These are phyloP conservation scores for Exserohilum turcica DNA, from an alignment of 2,329 filamentous ascomycete genomes.

Conservation along the genomic window DNA sequence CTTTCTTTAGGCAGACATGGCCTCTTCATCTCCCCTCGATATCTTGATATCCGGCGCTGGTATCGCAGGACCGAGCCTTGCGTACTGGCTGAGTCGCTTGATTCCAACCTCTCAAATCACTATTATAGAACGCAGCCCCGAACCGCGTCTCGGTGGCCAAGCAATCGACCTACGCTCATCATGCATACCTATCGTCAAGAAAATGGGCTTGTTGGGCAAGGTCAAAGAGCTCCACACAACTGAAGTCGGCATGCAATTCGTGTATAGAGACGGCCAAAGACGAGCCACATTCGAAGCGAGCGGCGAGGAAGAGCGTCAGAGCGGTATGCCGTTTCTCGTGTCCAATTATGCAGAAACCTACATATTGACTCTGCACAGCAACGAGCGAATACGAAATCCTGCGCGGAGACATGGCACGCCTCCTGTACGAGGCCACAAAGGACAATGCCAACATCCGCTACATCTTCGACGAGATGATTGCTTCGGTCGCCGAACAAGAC, in stretches of 20 bases:
- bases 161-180: conserved; percentile 61
- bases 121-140: conserved; percentile 50
- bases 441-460: conserved; percentile 36
- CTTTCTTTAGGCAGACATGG: not conserved
- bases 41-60: conserved; percentile 40
- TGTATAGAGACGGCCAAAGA: conserved; percentile 33
- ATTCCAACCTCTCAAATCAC: conserved; percentile 41
- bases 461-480: conserved; percentile 41
- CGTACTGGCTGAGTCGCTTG: conserved; percentile 56
- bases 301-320: conserved; percentile 10
- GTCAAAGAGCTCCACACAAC: conserved; percentile 50
- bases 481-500: conserved; percentile 34
- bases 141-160: conserved; percentile 55
- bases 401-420: conserved; percentile 59
- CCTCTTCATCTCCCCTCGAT: conserved; percentile 1
- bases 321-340: conserved; percentile 39
- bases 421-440: conserved; percentile 55
- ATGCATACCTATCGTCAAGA: conserved; percentile 57
- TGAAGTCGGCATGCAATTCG: conserved; percentile 55
- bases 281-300: conserved; percentile 38
- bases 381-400: conserved; percentile 66
- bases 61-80: conserved; percentile 50
- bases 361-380: conserved; percentile 33
- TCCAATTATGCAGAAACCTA: no score
- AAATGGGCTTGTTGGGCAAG: conserved; percentile 57